Base-by-base conservation (phyloP, 192 early-diverging fungal genomes). In the Physocladia obscura region DNA sequence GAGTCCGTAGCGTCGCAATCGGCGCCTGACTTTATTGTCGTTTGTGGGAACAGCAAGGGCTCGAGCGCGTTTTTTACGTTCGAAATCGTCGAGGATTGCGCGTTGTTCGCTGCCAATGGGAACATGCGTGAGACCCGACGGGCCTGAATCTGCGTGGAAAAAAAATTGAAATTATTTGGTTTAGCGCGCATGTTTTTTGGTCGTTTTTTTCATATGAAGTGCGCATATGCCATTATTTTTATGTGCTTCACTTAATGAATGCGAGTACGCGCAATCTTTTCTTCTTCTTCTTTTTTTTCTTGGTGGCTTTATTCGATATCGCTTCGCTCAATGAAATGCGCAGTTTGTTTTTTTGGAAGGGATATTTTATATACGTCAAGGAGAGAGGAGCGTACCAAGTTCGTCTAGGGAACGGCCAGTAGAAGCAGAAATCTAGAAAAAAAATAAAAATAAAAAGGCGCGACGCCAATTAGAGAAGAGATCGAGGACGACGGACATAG, bases 41-140 rank as follows among this genome's bases (percentile, higher is more conserved):
- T 94, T 90, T 5, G 96, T 98, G 2, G 96, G 96, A 0, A 97
- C 92, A 22, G 91, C 94, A 2, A 98, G 69, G 29, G 85, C 77
- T 37, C 91, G 78, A 0, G 93, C 92, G 1, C 90, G 73, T 57
- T 88, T 82, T 70, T 90, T 89, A 36, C 92, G 51, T 47, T 77
- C 78, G 38, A 84, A 74, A 44, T 84, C 80, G 38, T 79, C 79
- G 26, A 84, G 65, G 24, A 80, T 78, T 2, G 80, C 80, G 47
- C 79, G 78, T 24, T 84, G 80, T 44, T 84, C 80, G 0, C 70
- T 36, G 11, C 59, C 59, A 13, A 62, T 34, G 19, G 59, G 36
- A 31, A 56, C 27, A 31, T 21, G 55, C 36, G 27, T 44, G 59
- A 38, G 59, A 24, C 37, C 59, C 13, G 21, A 27, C 19, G 36